Base-by-base conservation (phyloP, 1,284 basidiomycete species). In the Marasmius sp. region DNA sequence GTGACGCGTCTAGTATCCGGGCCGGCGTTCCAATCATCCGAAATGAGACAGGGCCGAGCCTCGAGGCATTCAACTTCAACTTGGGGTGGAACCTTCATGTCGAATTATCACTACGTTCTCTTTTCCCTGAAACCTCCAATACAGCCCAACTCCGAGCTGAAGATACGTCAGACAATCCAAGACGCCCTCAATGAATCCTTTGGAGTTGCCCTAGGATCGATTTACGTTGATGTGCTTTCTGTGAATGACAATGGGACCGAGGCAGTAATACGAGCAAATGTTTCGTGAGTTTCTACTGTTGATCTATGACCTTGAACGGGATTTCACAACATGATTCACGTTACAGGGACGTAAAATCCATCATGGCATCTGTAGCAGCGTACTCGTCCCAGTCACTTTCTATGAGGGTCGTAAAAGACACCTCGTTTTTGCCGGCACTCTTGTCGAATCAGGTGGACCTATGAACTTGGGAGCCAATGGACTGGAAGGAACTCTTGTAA, bases 201-300 rank as follows among this genome's bases (percentile, higher is more conserved):
- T 22, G 62, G 62, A 20, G 34, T 53, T 7, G 47, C 54, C 11
- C 27, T 56, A 9, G 62, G 58, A 5, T 57, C 58, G 22, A 60
- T 52, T 38, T 41, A 63, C 51, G 54, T 63, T 16, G 62, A 63
- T 55, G 33, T 63, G n/a, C 36, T 63, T 20, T 63, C 48, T 45
- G 43, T 63, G 7, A 53, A 58, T 10, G 57, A 58, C 11, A 57
- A 59, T 45, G 53, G 58, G 37, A 36, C 27, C 45, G 58, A 59
- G 33, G 45, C 18, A 10, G 58, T 63, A 38, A 36, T 63, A n/a
- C 62, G 62, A 16, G 50, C 56, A 10, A 9, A 60, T 39, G 48
- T 52, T 39, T 38, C 20, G 61, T 59, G 10, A 45, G 51, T 56
- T 20, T 38, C 16, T 57, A 22, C 38, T n/a, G 11, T 52, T 52